Evolutionary conservation across 805 yeast genomes (phyloP), one percentile per base, ranked within the genome.

Genomic region (Teunomyces stri): DNA sequence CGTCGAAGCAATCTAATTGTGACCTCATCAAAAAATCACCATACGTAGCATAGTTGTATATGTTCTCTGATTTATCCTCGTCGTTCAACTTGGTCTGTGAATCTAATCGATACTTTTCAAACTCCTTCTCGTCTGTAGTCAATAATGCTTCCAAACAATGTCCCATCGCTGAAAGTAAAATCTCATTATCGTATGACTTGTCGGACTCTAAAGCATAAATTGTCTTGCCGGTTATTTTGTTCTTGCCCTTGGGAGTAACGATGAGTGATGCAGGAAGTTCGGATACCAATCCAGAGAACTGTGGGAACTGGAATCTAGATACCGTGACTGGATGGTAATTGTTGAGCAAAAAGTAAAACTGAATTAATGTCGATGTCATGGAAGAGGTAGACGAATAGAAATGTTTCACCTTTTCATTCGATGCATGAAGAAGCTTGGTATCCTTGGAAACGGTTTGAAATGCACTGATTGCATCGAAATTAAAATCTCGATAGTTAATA

Each of bases 381-480:
- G 96, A 87, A 15, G 96, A 87, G 0, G 98, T 90, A 1, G 97
- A 89, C 1, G 95, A 87, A 48, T 78, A 80, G 60, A 75, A 92
- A 47, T 59, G 64, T 60, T 56, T 70, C 36, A 54, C 56, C 43
- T 48, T 53, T 40, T 52, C 48, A 15, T 56, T 53, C 0, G 92
- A 83, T 7, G 85, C 62, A 4, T 69, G 45, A 0, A 78, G 56
- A 41, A 92, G 69, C 0, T 58, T 58, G 10, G 59, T 50, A 67
- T 92, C 97, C 56, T 79, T 79, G 3, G 87, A 79, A 0, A 96
- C 83, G 0, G 89, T 76, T 6, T 82, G 76, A 56, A 84, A 91
- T 3, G 69, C 65, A 1, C 81, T 66, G 22, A 87, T 65, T 33
- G 75, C 68, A 28, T 77, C 73, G 57, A 83, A 82, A 58, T 87